These are phyloP conservation scores for Ganoderma sp. DNA, from an alignment of 1,284 basidiomycete genomes.

Conservation along the genomic window DNA sequence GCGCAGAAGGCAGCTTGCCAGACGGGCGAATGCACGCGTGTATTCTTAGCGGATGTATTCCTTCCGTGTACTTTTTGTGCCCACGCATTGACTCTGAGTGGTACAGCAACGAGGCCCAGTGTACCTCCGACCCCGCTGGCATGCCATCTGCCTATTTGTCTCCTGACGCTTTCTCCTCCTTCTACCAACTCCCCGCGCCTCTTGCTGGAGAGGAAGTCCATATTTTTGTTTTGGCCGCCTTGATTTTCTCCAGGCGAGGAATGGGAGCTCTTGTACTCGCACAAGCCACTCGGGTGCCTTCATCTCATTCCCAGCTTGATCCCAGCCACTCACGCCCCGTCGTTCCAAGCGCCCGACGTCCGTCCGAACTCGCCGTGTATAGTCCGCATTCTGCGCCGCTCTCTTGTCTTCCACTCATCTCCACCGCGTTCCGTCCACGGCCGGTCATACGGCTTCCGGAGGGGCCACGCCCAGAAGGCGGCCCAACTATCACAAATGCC, in stretches of 20 bases:
- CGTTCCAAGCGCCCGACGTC: background rate
- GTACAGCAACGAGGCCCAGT: no score
- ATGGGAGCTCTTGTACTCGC: background rate
- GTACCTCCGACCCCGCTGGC: background rate
- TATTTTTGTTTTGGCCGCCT: background rate
- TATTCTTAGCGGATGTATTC: no score
- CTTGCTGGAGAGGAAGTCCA: background rate
- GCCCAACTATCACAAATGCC: constrained; percentile 5
- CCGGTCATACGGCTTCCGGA: background rate
- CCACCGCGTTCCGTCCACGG: background rate
- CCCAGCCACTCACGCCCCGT: background rate
- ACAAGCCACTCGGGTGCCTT: background rate
- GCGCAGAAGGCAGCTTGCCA: no score
- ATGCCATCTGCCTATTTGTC: background rate
- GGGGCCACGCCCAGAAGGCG: background rate
- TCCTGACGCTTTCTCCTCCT: background rate
- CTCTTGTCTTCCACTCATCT: background rate
- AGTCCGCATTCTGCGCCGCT: background rate
- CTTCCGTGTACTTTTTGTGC: no score
- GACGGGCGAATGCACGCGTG: no score
- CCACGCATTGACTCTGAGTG: no score
- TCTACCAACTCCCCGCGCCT: background rate
- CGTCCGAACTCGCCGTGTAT: background rate
- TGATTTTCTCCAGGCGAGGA: background rate
- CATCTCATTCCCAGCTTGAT: background rate